These are phyloP conservation scores for Fusarium stilboides DNA, from an alignment of 2,329 filamentous ascomycete species.

Conservation along the genomic window DNA sequence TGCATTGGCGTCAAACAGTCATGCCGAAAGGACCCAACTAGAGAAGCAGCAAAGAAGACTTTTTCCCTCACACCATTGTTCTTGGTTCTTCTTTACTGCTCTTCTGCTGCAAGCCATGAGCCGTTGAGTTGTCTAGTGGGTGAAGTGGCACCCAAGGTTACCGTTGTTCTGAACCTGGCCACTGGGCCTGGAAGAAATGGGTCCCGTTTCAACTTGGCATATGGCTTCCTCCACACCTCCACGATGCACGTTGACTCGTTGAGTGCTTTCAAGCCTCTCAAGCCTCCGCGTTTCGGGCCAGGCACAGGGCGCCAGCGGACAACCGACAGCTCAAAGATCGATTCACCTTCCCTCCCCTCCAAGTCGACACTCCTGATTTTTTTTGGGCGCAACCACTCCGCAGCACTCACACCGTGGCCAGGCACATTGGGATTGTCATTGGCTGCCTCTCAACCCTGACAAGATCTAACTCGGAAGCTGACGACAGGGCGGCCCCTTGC, in stretches of 20 bases:
- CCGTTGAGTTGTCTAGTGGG: conserved; percentile 30
- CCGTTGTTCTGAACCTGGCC: conserved; percentile 28
- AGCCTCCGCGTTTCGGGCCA: conserved; percentile 42
- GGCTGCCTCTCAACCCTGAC: conserved; percentile 48
- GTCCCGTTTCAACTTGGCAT: conserved; percentile 42
- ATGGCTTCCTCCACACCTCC: conserved; percentile 40
- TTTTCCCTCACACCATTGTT: conserved; percentile 36
- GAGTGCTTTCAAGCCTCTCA: conserved; percentile 30
- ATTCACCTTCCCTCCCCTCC: conserved; percentile 20
- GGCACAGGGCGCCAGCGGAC: conserved; percentile 31
- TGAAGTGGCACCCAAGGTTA: conserved; percentile 35
- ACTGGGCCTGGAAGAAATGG: conserved; percentile 23
- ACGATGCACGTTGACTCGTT: conserved; percentile 37
- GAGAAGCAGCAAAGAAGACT: conserved; percentile 36
- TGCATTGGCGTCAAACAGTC: conserved; percentile 40
- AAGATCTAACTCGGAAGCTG: conserved; percentile 45
- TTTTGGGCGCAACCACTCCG: conserved; percentile 16
- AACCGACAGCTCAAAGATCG: conserved; percentile 35
- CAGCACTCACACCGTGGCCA: conserved; percentile 31
- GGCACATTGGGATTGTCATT: conserved; percentile 45
- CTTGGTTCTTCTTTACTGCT: conserved; percentile 22
- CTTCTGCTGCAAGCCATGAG: conserved; percentile 37
- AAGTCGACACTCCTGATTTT: conserved; percentile 24
- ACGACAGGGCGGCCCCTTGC: conserved; percentile 45
- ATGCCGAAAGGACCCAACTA: conserved; percentile 27